Evolutionary conservation across 164 flowering plant genomes (phyloP).

Genomic region (Taxillus chinensis): DNA sequence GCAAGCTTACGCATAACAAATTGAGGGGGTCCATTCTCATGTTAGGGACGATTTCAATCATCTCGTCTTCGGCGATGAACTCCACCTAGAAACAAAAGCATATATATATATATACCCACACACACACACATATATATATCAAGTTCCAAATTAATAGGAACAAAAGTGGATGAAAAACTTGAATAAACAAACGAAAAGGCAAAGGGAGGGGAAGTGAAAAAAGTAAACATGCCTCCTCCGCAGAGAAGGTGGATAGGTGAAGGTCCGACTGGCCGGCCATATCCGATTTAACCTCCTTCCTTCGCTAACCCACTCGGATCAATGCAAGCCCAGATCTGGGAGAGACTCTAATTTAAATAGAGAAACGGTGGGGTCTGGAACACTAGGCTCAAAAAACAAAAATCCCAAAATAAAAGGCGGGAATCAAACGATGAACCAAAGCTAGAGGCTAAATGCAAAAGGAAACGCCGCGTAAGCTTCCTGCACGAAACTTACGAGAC

Average conservation of each 20-base stretch:
- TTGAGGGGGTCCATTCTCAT: constrained; percentile 59
- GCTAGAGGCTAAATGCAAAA: too few species aligned
- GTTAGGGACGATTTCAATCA: constrained; percentile 68
- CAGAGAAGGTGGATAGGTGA: constrained; percentile 45
- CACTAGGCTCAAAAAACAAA: too few species aligned
- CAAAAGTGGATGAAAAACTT: neutral
- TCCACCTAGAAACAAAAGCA: constrained; percentile 38
- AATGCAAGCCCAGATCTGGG: too few species aligned
- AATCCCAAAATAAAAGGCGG: too few species aligned
- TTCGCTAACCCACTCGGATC: too few species aligned
- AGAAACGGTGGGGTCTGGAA: too few species aligned
- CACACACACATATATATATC: neutral
- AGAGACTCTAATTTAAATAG: too few species aligned
- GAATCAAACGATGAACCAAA: too few species aligned
- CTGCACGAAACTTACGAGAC: too few species aligned
- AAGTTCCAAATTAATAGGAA: constrained; percentile 2
- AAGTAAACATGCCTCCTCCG: constrained; percentile 45
- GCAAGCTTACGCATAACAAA: constrained; percentile 41
- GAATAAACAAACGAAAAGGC: neutral
- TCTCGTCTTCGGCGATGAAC: constrained; percentile 80
- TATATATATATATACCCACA: too few species aligned
- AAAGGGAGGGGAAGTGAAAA: neutral
- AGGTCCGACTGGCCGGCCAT: constrained; percentile 81
- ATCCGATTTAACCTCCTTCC: neutral
- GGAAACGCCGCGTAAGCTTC: too few species aligned